These are phyloP conservation scores for Nemania sp. DNA, from an alignment of 2,329 filamentous ascomycete genomes.

Conservation along the genomic window DNA sequence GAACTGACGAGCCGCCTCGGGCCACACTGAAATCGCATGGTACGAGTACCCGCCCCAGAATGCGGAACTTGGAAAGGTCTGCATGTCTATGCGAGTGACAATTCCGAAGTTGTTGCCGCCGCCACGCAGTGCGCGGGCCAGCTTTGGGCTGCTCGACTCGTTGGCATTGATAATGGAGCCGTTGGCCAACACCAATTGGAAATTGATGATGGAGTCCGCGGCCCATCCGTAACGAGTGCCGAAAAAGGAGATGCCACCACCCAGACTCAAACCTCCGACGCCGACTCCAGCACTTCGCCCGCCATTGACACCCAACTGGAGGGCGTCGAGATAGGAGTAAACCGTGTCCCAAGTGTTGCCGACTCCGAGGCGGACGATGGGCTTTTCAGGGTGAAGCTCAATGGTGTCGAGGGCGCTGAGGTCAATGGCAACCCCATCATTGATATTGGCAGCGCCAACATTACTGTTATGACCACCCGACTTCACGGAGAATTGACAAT, in stretches of 20 bases:
- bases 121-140: constrained; percentile 21
- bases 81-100: not conserved
- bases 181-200: constrained; percentile 14
- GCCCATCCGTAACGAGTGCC: constrained; percentile 17
- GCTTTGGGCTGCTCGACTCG: constrained; percentile 15
- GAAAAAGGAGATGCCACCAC: constrained; percentile 17
- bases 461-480: not conserved
- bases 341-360: not conserved
- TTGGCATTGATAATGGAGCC: constrained; percentile 11
- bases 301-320: not conserved
- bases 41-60: not conserved
- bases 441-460: not conserved
- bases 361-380: not conserved
- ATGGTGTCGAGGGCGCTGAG: not conserved
- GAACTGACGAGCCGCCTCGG: not conserved
- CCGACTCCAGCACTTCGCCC: not conserved
- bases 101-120: not conserved
- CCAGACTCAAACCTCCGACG: constrained; percentile 13
- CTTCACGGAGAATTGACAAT: not conserved
- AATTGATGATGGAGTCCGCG: constrained; percentile 21
- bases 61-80: not conserved
- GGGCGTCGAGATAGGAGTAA: not conserved
- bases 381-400: not conserved
- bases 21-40: not conserved
- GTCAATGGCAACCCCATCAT: not conserved